Evolutionary conservation across 371 early-diverging fungal genomes (phyloP).

Genomic region (Dichotomocladium elegans): DNA sequence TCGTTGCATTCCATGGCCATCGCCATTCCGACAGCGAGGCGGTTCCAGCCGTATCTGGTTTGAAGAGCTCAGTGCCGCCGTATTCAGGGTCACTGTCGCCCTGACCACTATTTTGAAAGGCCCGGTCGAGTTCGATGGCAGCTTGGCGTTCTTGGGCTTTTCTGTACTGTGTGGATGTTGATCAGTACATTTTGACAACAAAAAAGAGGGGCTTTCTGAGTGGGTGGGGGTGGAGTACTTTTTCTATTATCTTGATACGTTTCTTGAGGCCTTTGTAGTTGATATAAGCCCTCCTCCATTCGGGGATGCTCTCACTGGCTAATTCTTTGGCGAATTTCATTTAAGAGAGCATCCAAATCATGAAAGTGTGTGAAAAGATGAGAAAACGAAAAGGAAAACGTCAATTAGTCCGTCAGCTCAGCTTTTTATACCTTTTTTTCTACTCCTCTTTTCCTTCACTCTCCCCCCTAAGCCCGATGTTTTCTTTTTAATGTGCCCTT

Average conservation of each 20-base stretch:
- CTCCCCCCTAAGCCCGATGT: no score
- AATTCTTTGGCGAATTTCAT: constrained; percentile 86
- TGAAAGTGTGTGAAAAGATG: not conserved
- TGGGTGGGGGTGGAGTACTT: constrained; percentile 22
- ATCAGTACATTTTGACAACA: no score
- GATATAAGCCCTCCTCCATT: constrained; percentile 80
- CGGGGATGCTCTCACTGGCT: constrained; percentile 73
- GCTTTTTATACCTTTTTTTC: no score
- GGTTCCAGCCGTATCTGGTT: constrained; percentile 6
- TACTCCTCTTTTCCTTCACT: no score
- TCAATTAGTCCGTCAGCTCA: no score
- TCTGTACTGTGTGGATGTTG: constrained; percentile 17
- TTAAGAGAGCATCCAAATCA: no score
- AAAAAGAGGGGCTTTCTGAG: no score
- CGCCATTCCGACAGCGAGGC: constrained; percentile 7
- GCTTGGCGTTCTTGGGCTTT: constrained; percentile 19
- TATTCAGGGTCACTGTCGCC: constrained; percentile 11
- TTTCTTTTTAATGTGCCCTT: no score
- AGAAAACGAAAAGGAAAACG: not conserved
- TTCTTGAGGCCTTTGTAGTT: constrained; percentile 74
- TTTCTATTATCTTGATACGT: constrained; percentile 57
- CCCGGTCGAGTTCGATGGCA: constrained; percentile 19
- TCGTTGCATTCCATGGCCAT: constrained; percentile 15
- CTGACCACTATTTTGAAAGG: constrained; percentile 14
- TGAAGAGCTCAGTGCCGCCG: not conserved